Evolutionary conservation across 345 rosid genomes (phyloP).

Genomic region (Lumnitzera racemosa): DNA sequence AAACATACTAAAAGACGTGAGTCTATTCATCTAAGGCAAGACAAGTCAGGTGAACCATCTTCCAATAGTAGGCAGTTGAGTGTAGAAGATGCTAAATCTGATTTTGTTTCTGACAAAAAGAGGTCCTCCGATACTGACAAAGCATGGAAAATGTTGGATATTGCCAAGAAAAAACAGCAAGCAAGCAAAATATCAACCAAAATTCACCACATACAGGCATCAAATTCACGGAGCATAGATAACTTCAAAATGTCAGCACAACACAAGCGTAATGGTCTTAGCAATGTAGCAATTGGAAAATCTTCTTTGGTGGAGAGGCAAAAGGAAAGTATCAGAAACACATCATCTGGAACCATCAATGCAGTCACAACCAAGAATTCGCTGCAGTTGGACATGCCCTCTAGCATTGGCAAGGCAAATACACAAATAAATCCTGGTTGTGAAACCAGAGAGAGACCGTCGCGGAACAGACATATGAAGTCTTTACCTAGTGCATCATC

Average conservation of each 20-base stretch:
- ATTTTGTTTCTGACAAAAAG: conserved; percentile 3
- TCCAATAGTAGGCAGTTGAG: conserved; percentile 7
- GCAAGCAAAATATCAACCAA: conserved; percentile 8
- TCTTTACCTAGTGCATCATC: background rate
- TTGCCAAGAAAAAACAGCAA: conserved; percentile 30
- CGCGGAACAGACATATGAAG: no score
- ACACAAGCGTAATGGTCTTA: no score
- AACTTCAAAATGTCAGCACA: conserved; percentile 10
- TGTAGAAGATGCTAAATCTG: conserved; percentile 4
- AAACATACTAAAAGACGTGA: conserved; percentile 5
- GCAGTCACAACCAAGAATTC: no score
- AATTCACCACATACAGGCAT: conserved; percentile 8
- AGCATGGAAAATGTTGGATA: conserved; percentile 64
- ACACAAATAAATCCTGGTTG: no score
- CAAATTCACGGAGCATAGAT: conserved; percentile 4
- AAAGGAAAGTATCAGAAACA: no score
- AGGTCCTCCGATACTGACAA: conserved; percentile 22
- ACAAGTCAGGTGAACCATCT: conserved; percentile 17
- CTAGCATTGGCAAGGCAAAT: no score
- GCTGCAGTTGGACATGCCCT: no score
- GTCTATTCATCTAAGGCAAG: background rate
- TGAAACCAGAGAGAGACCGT: no score
- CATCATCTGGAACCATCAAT: no score
- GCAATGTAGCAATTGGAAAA: no score
- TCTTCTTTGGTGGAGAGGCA: conserved; percentile 5